Conservation (phyloP, 495 filamentous ascomycete genomes). For the Parathielavia hyrcaniae region DNA sequence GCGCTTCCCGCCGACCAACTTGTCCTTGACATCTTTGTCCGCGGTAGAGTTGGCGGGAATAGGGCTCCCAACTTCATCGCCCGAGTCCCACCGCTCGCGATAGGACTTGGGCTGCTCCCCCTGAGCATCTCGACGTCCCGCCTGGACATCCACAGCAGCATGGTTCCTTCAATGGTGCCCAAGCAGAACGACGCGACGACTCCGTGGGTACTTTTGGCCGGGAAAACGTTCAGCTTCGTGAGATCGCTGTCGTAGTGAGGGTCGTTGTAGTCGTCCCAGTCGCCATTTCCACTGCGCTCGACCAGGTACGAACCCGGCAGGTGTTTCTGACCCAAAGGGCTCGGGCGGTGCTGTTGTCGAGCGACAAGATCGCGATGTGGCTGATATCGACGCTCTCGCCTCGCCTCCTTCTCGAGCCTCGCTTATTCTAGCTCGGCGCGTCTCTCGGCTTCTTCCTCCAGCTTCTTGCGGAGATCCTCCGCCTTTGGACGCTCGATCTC, state of each 20-base stretch:
- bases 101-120: slow-evolving; percentile 11
- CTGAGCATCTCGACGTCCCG: slow-evolving; percentile 13
- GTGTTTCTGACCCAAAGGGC: background rate
- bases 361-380: background rate
- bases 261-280: background rate
- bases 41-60: too few relatives aligned
- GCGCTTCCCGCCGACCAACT: background rate
- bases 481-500: background rate
- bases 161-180: slow-evolving; percentile 15
- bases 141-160: slow-evolving; percentile 14
- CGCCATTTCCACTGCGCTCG: background rate
- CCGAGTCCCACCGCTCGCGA: background rate
- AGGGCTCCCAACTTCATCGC: background rate
- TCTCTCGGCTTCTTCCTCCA: background rate
- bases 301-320: slow-evolving; percentile 8
- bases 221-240: slow-evolving; percentile 14
- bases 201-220: slow-evolving; percentile 17
- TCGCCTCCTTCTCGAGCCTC: background rate
- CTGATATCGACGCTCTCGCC: background rate
- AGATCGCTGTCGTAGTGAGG: too few relatives aligned
- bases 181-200: slow-evolving; percentile 16
- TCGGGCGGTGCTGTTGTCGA: background rate
- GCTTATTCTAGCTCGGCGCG: background rate
- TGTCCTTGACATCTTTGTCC: too few relatives aligned
- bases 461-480: background rate